phyloP scores from a whole-genome alignment of 495 filamentous ascomycete species.

The Daldinia grandis region DNA sequence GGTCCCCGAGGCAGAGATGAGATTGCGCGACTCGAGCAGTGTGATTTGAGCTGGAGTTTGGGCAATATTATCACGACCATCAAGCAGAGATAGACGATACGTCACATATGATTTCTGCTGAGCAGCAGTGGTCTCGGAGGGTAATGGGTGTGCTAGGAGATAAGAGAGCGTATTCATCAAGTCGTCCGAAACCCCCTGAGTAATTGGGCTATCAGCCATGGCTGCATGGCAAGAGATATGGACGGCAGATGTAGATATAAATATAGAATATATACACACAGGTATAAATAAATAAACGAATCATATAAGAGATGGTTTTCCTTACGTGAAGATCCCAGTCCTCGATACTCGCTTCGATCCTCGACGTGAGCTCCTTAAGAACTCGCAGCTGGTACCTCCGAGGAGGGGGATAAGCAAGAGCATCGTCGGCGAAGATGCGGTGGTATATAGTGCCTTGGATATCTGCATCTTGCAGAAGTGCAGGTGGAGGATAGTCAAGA shows the following conservation, averaged over 20 bases:
- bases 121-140: conserved; percentile 66
- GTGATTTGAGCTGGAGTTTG: conserved; percentile 50
- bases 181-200: conserved; percentile 78
- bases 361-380: conserved; percentile 71
- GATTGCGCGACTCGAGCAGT: conserved; percentile 73
- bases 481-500: conserved; percentile 47
- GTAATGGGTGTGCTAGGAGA: conserved; percentile 67
- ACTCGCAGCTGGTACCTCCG: conserved; percentile 73
- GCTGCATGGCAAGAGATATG: conserved; percentile 24
- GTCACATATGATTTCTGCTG: conserved; percentile 80
- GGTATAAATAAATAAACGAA: neutral
- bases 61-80: neutral
- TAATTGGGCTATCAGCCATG: conserved; percentile 32
- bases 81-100: conserved; percentile 64
- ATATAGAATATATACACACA: no score
- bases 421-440: conserved; percentile 67
- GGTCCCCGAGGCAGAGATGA: conserved; percentile 78
- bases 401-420: conserved; percentile 63
- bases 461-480: conserved; percentile 45
- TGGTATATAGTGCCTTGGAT: conserved; percentile 71
- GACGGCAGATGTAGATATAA: no score
- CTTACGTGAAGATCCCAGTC: conserved; percentile 89
- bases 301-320: conserved; percentile 6
- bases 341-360: conserved; percentile 71
- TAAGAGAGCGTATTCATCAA: conserved; percentile 68